Evolutionary conservation across 1,284 basidiomycete species (phyloP).

Genomic region (Xanthoconium separans): DNA sequence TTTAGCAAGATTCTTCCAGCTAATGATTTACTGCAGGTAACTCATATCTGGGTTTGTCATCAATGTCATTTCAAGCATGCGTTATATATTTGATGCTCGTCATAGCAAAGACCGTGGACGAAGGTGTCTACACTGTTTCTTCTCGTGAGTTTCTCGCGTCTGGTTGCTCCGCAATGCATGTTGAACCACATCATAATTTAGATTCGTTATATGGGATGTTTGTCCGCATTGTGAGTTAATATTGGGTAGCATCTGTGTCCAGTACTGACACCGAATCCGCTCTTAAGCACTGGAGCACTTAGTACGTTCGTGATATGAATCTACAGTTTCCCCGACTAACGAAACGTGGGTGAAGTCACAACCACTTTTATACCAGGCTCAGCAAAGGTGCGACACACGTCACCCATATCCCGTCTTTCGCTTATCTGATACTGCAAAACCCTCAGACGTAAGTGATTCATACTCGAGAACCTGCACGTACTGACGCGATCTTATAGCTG

Average conservation of each 20-base stretch:
- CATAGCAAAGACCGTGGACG: conserved; percentile 1
- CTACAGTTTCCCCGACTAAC: not conserved
- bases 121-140: not conserved
- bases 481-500: not conserved
- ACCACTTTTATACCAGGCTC: not conserved
- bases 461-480: not conserved
- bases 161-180: not conserved
- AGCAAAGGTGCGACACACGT: not conserved
- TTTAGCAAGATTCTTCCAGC: not conserved
- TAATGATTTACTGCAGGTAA: not conserved
- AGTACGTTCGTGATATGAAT: not conserved
- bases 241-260: not conserved
- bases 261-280: not conserved
- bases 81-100: not conserved
- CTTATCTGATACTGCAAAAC: not conserved
- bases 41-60: conserved; percentile 1
- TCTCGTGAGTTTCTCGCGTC: not conserved
- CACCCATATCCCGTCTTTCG: not conserved
- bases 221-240: not conserved
- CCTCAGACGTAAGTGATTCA: not conserved
- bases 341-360: not conserved
- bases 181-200: not conserved
- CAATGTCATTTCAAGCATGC: not conserved
- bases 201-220: conserved; percentile 1
- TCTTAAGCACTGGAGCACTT: not conserved